Conservation (phyloP, 257 asterid genomes). For the Penstemon barbatus region DNA sequence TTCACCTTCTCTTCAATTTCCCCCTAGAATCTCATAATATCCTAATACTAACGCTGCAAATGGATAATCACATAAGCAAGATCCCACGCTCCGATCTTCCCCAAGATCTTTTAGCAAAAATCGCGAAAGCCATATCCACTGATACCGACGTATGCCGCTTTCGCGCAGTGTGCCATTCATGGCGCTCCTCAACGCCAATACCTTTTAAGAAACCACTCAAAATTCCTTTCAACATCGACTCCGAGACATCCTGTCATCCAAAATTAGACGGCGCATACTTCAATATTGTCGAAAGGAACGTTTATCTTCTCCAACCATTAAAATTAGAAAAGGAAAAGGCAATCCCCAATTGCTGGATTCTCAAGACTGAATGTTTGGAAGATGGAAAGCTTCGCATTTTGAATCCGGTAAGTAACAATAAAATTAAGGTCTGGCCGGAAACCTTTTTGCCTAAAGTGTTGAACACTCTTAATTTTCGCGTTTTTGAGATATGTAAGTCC, state of each 20-base stretch:
- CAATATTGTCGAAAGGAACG: slow-evolving; percentile 23
- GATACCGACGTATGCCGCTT: slow-evolving; percentile 24
- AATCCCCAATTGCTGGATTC: slow-evolving; percentile 15
- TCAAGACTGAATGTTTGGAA: neutral
- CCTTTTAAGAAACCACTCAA: slow-evolving; percentile 16
- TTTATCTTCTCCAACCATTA: slow-evolving; percentile 21
- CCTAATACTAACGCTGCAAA: no score
- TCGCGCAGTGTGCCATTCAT: slow-evolving; percentile 27
- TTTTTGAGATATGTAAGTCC: slow-evolving; percentile 22
- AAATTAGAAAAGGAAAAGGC: neutral
- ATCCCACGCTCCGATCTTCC: slow-evolving; percentile 13
- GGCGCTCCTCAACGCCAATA: slow-evolving; percentile 25
- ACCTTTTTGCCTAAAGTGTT: slow-evolving; percentile 15
- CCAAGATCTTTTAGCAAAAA: slow-evolving; percentile 12
- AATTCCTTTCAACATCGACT: slow-evolving; percentile 23
- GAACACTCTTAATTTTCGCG: slow-evolving; percentile 15
- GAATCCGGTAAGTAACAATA: slow-evolving; percentile 18
- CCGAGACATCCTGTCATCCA: neutral
- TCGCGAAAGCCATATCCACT: slow-evolving; percentile 17
- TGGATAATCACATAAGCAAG: no score
- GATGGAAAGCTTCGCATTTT: slow-evolving; percentile 18
- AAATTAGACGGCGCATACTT: slow-evolving; percentile 13
- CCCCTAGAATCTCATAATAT: no score
- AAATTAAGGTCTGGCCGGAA: slow-evolving; percentile 18
- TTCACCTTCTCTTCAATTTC: no score